Conservation (phyloP, 768 basidiomycete genomes). For the Russula abietina region DNA sequence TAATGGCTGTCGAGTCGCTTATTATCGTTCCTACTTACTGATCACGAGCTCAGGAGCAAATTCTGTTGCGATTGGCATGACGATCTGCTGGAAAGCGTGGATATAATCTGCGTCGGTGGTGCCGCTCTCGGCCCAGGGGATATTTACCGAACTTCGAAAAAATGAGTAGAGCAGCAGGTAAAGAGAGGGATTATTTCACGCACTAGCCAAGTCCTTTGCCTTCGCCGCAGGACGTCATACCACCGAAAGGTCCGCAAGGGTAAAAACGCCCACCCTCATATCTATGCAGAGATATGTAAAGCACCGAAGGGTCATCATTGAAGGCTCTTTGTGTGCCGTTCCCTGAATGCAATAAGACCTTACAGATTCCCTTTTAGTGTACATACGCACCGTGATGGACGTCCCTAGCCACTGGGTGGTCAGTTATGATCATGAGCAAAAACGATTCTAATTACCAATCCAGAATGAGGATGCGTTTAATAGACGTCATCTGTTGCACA, state of each 20-base stretch:
- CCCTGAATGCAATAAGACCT: constrained; percentile 42
- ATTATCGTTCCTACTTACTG: constrained; percentile 47
- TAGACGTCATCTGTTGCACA: constrained; percentile 58
- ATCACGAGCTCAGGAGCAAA: constrained; percentile 95
- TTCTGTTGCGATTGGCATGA: constrained; percentile 97
- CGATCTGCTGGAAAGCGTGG: constrained; percentile 89
- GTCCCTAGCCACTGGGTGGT: constrained; percentile 52
- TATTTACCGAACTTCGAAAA: constrained; percentile 75
- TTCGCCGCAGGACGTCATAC: constrained; percentile 78
- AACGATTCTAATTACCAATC: constrained; percentile 68
- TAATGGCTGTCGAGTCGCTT: not conserved
- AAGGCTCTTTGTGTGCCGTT: constrained; percentile 98
- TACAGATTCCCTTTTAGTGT: not conserved
- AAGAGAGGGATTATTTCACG: constrained; percentile 30
- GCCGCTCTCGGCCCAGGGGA: constrained; percentile 85
- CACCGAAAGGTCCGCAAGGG: constrained; percentile 87
- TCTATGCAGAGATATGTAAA: constrained; percentile 93
- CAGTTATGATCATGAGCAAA: constrained; percentile 6
- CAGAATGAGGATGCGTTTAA: constrained; percentile 83
- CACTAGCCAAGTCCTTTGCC: constrained; percentile 83
- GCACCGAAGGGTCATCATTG: constrained; percentile 82
- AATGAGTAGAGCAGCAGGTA: constrained; percentile 9
- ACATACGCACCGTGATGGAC: constrained; percentile 76
- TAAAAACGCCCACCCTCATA: constrained; percentile 92
- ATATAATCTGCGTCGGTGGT: constrained; percentile 97